A percentile compares a stretch with the other conserved stretches of the same genome.
These are phyloP conservation scores for Cenchrus fungigraminus DNA, from an alignment of 176 grass and related monocot species.

Conservation along the genomic window DNA sequence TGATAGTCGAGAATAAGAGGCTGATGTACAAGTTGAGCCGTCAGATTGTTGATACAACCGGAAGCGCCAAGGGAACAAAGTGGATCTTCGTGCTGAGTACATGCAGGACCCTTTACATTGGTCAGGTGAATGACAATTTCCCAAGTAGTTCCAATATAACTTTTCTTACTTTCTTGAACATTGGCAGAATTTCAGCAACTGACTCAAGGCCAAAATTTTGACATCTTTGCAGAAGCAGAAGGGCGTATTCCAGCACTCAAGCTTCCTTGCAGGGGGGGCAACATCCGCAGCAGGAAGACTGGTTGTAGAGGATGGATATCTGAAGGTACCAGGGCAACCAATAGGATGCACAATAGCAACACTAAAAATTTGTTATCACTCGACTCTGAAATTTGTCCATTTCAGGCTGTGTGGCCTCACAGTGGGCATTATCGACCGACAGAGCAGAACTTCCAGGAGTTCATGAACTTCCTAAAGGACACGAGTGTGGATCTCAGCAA, in stretches of 20 bases:
- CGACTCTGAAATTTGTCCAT: not conserved
- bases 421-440: constrained; percentile 79
- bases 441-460: constrained; percentile 68
- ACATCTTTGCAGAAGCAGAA: constrained; percentile 59
- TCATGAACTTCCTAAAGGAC: constrained; percentile 71
- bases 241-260: constrained; percentile 81
- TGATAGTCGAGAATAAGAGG: constrained; percentile 61
- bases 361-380: not conserved
- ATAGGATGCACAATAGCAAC: not conserved
- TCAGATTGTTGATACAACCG: constrained; percentile 55
- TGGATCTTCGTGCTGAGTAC: constrained; percentile 95
- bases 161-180: not conserved
- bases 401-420: constrained; percentile 71
- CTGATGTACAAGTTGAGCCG: constrained; percentile 68
- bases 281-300: constrained; percentile 75
- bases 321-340: constrained; percentile 47
- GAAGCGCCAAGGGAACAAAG: constrained; percentile 50
- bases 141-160: not conserved
- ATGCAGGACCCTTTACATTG: constrained; percentile 68
- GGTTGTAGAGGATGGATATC: constrained; percentile 58
- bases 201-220: not conserved
- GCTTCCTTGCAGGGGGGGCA: constrained; percentile 83
- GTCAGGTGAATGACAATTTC: constrained; percentile 48
- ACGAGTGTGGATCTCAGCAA: constrained; percentile 54
- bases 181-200: not conserved